Evolutionary conservation across 148 eudicot species (phyloP).

Genomic region (Oxyria digyna): DNA sequence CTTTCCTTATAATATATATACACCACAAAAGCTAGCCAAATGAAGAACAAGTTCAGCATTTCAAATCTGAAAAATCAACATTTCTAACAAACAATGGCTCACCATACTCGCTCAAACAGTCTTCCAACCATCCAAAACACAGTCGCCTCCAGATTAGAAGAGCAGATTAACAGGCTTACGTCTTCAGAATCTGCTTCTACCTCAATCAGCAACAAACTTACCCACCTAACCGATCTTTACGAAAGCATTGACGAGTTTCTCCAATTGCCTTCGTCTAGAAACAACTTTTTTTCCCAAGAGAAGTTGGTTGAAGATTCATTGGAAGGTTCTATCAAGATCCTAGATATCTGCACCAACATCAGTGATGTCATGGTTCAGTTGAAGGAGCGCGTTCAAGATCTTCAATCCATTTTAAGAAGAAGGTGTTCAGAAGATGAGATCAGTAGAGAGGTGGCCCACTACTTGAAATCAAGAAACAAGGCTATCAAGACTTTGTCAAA

Average conservation of each 20-base stretch:
- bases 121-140: neutral
- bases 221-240: constrained; percentile 12
- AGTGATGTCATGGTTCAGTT: constrained; percentile 20
- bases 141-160: neutral
- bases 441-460: neutral
- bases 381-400: constrained; percentile 16
- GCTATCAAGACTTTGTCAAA: neutral
- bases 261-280: constrained; percentile 11
- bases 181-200: neutral
- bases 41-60: neutral
- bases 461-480: neutral
- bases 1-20: no score
- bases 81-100: neutral
- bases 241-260: constrained; percentile 22
- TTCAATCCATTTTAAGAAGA: constrained; percentile 25
- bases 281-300: constrained; percentile 4
- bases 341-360: constrained; percentile 22
- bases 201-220: constrained; percentile 11
- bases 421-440: constrained; percentile 16
- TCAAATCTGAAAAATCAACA: neutral
- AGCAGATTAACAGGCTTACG: neutral
- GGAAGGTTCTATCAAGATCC: constrained; percentile 23
- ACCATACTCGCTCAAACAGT: neutral
- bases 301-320: constrained; percentile 13
- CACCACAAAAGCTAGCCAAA: neutral